Percentiles rank a stretch among this genome's conserved stretches.
Conservation (phyloP, 225 moss, liverwort and hornwort genomes). For the Neckera pumila region DNA sequence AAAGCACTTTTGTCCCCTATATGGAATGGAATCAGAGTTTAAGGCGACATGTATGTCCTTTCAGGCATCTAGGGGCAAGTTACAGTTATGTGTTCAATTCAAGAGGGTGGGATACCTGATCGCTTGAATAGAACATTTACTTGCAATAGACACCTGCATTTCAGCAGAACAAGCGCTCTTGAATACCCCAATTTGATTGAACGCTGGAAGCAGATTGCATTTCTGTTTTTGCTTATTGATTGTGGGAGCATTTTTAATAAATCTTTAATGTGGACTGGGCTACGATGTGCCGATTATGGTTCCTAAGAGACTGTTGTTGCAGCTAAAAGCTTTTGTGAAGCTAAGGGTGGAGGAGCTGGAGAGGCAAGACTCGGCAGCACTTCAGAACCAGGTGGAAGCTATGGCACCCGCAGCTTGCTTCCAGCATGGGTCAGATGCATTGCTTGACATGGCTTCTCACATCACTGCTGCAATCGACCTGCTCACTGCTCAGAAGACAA, state of each 20-base stretch:
- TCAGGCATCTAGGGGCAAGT: neutral
- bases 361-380: conserved; percentile 59
- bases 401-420: conserved; percentile 71
- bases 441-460: conserved; percentile 60
- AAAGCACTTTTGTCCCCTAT: neutral
- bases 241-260: neutral
- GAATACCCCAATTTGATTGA: neutral
- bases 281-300: neutral
- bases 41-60: neutral
- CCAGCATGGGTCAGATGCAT: conserved; percentile 81
- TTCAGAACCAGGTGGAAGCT: conserved; percentile 94
- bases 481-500: conserved; percentile 71
- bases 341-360: conserved; percentile 81
- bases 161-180: neutral
- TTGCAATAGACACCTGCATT: neutral
- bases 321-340: conserved; percentile 91
- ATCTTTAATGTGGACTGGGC: neutral
- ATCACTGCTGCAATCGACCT: conserved; percentile 48
- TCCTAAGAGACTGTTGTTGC: neutral
- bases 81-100: neutral
- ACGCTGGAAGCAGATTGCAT: neutral
- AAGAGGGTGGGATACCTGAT: neutral
- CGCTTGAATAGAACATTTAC: neutral
- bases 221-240: neutral
- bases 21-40: neutral